A percentile compares a stretch with the other conserved stretches of the same genome.
Evolutionary conservation across 176 grass and related monocot species (phyloP).

Genomic region (Bothriochloa decipiens): DNA sequence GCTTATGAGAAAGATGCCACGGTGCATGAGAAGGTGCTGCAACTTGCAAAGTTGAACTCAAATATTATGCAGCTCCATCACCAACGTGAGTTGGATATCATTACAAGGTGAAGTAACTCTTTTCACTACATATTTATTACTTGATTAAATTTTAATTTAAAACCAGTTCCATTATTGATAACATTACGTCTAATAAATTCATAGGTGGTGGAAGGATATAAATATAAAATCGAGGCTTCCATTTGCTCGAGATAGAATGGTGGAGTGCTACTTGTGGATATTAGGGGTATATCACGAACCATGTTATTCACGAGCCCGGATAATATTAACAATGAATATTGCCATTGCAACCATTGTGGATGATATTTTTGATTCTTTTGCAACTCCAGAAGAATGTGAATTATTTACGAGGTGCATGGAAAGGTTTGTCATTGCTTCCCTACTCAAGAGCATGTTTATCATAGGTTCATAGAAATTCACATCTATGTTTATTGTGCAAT

Average conservation of each 20-base stretch:
- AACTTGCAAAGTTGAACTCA: not conserved
- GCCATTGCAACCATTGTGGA: not conserved
- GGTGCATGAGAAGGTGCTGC: not conserved
- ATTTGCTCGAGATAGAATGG: constrained; percentile 14
- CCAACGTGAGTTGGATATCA: not conserved
- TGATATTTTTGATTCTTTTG: constrained; percentile 18
- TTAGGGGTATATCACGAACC: not conserved
- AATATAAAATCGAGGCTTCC: not conserved
- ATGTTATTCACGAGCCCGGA: not conserved
- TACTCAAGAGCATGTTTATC: no score
- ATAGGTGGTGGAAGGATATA: constrained; percentile 16
- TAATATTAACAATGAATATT: not conserved
- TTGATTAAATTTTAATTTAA: not conserved
- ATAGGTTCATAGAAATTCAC: no score
- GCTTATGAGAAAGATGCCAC: not conserved
- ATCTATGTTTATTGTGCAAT: no score
- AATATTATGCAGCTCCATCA: not conserved
- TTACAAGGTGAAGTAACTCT: not conserved
- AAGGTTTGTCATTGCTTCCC: not conserved
- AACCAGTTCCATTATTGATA: not conserved
- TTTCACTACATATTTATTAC: not conserved
- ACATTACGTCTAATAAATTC: not conserved
- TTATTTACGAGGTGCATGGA: not conserved
- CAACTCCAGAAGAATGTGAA: not conserved
- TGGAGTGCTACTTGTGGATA: constrained; percentile 1